These are phyloP conservation scores for Rubia yunnanensis DNA, from an alignment of 257 asterid species.

Conservation along the genomic window DNA sequence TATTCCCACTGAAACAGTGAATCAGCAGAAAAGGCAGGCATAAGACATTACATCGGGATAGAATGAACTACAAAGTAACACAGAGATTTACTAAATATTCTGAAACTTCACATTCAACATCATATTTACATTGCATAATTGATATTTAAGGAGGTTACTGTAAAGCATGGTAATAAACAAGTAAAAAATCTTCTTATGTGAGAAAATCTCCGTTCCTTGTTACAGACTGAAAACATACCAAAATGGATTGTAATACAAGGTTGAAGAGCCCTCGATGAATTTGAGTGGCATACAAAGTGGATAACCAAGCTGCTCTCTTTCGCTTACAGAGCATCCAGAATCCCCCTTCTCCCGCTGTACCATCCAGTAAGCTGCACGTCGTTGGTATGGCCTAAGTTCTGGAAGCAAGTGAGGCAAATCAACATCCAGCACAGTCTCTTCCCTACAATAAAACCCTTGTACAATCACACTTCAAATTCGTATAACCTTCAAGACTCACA, in stretches of 20 bases:
- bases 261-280: conserved; percentile 54
- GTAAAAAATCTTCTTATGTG: neutral
- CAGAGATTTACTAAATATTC: neutral
- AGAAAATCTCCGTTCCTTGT: neutral
- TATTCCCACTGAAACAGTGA: conserved; percentile 59
- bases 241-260: conserved; percentile 82
- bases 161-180: neutral
- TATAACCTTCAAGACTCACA: neutral
- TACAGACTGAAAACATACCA: conserved; percentile 41
- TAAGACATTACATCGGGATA: too few relatives aligned
- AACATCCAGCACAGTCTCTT: conserved; percentile 68
- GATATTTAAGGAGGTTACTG: neutral
- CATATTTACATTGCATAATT: neutral
- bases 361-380: conserved; percentile 99
- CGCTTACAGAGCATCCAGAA: conserved; percentile 30
- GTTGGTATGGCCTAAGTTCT: conserved; percentile 91
- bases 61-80: neutral
- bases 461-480: conserved; percentile 11
- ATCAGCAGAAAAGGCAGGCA: neutral
- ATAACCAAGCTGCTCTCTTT: conserved; percentile 38
- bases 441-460: conserved; percentile 36
- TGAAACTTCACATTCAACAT: neutral
- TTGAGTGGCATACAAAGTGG: conserved; percentile 77
- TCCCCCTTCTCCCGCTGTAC: conserved; percentile 73
- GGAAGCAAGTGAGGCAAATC: conserved; percentile 67